phyloP scores from a whole-genome alignment of 2,329 filamentous ascomycete genomes.

The Clarireedia homoeocarpa region DNA sequence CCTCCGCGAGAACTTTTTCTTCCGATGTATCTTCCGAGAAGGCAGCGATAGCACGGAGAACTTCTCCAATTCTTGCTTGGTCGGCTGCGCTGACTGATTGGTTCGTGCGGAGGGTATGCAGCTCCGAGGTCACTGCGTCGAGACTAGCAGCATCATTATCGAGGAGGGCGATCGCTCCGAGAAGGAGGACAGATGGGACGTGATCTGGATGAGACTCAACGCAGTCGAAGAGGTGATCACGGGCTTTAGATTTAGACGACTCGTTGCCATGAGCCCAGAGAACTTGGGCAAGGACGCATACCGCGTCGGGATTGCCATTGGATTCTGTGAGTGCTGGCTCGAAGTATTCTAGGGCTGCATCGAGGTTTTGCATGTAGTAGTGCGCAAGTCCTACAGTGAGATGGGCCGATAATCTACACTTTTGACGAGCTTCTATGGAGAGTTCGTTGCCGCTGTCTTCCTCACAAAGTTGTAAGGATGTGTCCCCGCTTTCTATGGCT shows the following conservation, averaged over 20 bases:
- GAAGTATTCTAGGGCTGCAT: constrained; percentile 71
- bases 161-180: constrained; percentile 77
- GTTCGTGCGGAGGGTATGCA: constrained; percentile 63
- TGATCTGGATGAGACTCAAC: constrained; percentile 70
- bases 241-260: constrained; percentile 65
- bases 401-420: constrained; percentile 73
- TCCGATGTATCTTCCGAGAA: constrained; percentile 43
- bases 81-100: constrained; percentile 55
- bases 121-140: constrained; percentile 71
- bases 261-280: constrained; percentile 83
- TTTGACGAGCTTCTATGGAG: constrained; percentile 54
- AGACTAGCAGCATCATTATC: constrained; percentile 73
- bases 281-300: constrained; percentile 82
- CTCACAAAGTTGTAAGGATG: constrained; percentile 68
- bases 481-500: constrained; percentile 73
- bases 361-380: constrained; percentile 60
- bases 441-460: constrained; percentile 64
- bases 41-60: constrained; percentile 67
- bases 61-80: constrained; percentile 61
- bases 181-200: constrained; percentile 68
- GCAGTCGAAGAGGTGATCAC: constrained; percentile 71
- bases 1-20: constrained; percentile 51
- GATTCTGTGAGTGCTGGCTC: constrained; percentile 73
- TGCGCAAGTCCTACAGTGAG: constrained; percentile 78
- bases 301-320: constrained; percentile 67